A percentile compares a stretch with the other conserved stretches of the same genome.
These are phyloP conservation scores for Fusarium protoensiforme DNA, from an alignment of 2,329 filamentous ascomycete genomes.

Conservation along the genomic window DNA sequence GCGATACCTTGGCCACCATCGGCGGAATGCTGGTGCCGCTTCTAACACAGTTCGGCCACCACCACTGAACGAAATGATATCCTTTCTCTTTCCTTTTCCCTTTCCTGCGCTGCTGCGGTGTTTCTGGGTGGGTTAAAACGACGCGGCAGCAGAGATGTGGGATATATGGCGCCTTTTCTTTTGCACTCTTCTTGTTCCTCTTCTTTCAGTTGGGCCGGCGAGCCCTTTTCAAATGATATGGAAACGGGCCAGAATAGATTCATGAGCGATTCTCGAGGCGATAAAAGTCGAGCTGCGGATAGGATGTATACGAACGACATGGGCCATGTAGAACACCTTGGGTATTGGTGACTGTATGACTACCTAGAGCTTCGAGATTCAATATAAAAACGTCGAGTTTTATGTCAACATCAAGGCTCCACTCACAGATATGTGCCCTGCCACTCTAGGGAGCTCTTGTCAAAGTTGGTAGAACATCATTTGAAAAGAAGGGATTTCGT, in stretches of 20 bases:
- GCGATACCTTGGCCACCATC: constrained; percentile 77
- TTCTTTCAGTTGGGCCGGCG: constrained; percentile 28
- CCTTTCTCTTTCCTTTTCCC: constrained; percentile 8
- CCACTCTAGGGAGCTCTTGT: neutral
- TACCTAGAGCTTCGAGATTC: constrained; percentile 11
- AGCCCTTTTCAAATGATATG: constrained; percentile 29
- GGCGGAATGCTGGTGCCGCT: constrained; percentile 83
- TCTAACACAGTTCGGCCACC: constrained; percentile 81
- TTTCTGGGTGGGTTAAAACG: constrained; percentile 5
- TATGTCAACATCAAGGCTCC: neutral
- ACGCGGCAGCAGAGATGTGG: constrained; percentile 16
- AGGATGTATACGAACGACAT: constrained; percentile 13
- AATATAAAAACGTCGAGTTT: neutral
- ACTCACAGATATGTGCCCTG: neutral
- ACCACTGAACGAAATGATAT: constrained; percentile 59
- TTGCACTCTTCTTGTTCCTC: constrained; percentile 17
- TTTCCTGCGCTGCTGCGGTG: constrained; percentile 17
- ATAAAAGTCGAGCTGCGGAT: constrained; percentile 11
- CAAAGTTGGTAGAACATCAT: neutral
- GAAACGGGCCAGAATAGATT: constrained; percentile 31
- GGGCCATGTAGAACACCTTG: constrained; percentile 26
- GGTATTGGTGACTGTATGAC: constrained; percentile 15
- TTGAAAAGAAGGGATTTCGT: constrained; percentile 7
- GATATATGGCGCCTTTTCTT: constrained; percentile 29
- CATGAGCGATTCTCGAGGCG: constrained; percentile 6